Evolutionary conservation across 108 stramenopile species (phyloP).

Genomic region (Nannochloropsis gaditana): DNA sequence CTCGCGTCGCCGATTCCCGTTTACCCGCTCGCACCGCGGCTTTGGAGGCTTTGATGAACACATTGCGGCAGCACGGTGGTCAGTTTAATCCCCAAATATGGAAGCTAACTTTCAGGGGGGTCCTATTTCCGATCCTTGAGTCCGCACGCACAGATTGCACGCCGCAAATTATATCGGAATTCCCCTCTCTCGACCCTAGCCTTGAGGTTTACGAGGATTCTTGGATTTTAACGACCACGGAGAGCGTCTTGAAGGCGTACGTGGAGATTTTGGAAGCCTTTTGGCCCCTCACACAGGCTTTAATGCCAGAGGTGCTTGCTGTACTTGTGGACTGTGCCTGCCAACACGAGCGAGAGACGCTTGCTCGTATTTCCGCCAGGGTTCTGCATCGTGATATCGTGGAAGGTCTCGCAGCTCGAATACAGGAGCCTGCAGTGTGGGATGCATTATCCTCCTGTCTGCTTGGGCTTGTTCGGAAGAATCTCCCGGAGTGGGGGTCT

Average conservation of each 20-base stretch:
- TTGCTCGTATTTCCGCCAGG: neutral
- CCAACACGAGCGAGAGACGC: neutral
- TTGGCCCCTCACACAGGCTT: neutral
- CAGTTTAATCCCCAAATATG: slow-evolving; percentile 51
- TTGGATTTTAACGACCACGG: slow-evolving; percentile 13
- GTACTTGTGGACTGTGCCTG: neutral
- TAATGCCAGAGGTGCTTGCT: neutral
- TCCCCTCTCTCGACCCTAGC: slow-evolving; percentile 35
- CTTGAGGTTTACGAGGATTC: neutral
- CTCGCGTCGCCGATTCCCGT: slow-evolving; percentile 72
- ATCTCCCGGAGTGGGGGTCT: neutral
- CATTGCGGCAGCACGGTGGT: slow-evolving; percentile 44
- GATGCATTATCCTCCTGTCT: neutral
- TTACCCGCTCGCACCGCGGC: slow-evolving; percentile 54
- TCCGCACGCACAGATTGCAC: slow-evolving; percentile 50
- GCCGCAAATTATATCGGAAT: slow-evolving; percentile 30
- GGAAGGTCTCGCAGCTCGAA: neutral
- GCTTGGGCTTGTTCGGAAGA: neutral
- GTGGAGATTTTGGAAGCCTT: neutral
- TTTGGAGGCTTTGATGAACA: slow-evolving; percentile 32
- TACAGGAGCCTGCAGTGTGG: neutral
- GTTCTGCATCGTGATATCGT: slow-evolving; percentile 3
- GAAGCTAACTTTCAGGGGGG: slow-evolving; percentile 55
- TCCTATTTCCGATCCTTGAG: slow-evolving; percentile 55
- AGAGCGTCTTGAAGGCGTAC: neutral